These are phyloP conservation scores for Fonsecaea nubica DNA, from an alignment of 2,329 filamentous ascomycete genomes.

Conservation along the genomic window DNA sequence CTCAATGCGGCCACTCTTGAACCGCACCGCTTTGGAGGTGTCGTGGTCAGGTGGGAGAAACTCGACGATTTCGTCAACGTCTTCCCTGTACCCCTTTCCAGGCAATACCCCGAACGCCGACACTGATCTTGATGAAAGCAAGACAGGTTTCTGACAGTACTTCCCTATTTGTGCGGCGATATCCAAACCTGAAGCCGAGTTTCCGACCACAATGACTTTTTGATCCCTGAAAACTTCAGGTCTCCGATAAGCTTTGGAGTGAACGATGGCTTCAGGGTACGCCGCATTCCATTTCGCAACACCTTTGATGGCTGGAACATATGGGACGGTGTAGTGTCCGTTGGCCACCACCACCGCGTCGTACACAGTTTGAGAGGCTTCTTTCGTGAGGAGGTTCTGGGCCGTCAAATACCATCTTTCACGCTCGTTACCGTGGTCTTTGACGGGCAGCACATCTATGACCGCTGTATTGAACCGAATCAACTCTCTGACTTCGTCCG, in stretches of 20 bases:
- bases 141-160: conserved; percentile 64
- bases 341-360: conserved; percentile 78
- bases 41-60: conserved; percentile 59
- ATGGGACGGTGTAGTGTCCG: conserved; percentile 75
- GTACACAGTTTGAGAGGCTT: conserved; percentile 59
- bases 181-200: conserved; percentile 82
- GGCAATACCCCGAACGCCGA: conserved; percentile 43
- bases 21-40: conserved; percentile 66
- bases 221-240: conserved; percentile 68
- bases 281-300: conserved; percentile 65
- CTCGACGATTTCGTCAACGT: conserved; percentile 59
- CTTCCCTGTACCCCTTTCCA: conserved; percentile 61
- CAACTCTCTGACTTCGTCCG: conserved; percentile 68
- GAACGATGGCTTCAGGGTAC: conserved; percentile 68
- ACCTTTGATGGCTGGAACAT: conserved; percentile 67
- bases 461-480: conserved; percentile 65
- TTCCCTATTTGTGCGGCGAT: conserved; percentile 76
- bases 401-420: conserved; percentile 60
- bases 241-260: conserved; percentile 80
- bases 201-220: conserved; percentile 84
- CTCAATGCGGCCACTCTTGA: conserved; percentile 70
- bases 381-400: conserved; percentile 56
- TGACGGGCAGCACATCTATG: conserved; percentile 16
- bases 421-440: background rate
- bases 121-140: conserved; percentile 67